These are phyloP conservation scores for Coccomyxa sp. DNA, from an alignment of 139 green algal genomes.

Conservation along the genomic window DNA sequence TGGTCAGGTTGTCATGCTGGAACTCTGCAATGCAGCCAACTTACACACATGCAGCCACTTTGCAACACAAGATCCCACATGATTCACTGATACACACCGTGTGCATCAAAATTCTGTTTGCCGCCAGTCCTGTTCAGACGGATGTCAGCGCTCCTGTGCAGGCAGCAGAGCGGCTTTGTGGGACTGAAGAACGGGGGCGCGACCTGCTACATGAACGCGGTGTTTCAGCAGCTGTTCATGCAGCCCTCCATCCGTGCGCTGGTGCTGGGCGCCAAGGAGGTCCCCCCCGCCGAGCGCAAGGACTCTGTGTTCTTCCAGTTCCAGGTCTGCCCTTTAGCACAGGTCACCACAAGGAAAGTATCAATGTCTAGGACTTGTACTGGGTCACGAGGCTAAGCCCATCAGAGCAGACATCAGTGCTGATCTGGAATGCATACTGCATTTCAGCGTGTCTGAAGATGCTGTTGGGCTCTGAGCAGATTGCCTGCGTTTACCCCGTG, in stretches of 20 bases:
- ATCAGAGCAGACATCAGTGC: too few species aligned
- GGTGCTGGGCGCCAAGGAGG: slow-evolving; percentile 51
- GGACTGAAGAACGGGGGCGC: slow-evolving; percentile 79
- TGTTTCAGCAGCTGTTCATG: slow-evolving; percentile 97
- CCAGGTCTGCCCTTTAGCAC: slow-evolving; percentile 18
- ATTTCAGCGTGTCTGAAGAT: too few species aligned
- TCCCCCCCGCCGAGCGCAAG: slow-evolving; percentile 20
- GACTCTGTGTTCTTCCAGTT: slow-evolving; percentile 69
- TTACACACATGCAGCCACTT: too few species aligned
- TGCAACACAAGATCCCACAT: too few species aligned
- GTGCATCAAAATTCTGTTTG: neutral
- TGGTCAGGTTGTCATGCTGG: too few species aligned
- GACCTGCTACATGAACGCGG: slow-evolving; percentile 96
- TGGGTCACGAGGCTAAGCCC: too few species aligned
- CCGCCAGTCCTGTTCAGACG: neutral
- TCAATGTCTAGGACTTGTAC: neutral
- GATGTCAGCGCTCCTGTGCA: neutral
- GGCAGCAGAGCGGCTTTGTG: slow-evolving; percentile 6
- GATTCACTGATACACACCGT: neutral
- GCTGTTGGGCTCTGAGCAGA: too few species aligned
- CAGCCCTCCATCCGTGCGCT: slow-evolving; percentile 67
- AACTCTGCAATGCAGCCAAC: too few species aligned
- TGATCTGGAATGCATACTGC: too few species aligned
- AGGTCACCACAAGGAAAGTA: neutral
- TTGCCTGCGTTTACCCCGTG: too few species aligned